Evolutionary conservation across 2,329 filamentous ascomycete species (phyloP), one percentile per base, ranked within the genome.

Genomic region (Apiospora koreana): DNA sequence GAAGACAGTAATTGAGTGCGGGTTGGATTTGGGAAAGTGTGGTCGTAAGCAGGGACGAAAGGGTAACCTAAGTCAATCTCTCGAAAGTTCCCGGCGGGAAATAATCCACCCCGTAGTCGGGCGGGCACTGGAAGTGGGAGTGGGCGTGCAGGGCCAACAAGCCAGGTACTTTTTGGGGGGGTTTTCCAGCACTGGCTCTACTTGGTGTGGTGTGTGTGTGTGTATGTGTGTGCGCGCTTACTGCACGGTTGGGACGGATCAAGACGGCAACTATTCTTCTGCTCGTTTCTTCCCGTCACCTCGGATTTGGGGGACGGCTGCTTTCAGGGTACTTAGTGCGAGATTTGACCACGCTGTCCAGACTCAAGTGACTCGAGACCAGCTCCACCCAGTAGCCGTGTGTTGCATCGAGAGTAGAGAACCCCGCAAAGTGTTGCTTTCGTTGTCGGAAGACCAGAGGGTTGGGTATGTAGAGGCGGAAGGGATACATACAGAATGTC

Each of bases 31-130:
- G 54, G 31, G 54, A 62, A 62, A 62, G 31, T 62, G 18, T 62
- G 54, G 54, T 23, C 54, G 54, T 38, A 62, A 62, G 54, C 28
- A 62, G 54, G 54, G 31, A 62, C 54, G 31, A 62, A 62, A 62
- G 54, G 31, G 28, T 23, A 62, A 62, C 54, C 54, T n/a, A 62
- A 62, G 54, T 38, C 54, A 38, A 62, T 62, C 54, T 46, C 31
- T 62, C 18, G 54, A 62, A n/a, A 35, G 28, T 62, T 62, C 31
- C 50, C 25, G 50, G 50, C 50, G 54, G 54, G 54, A 62, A 62
- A 35, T 62, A 62, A 62, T 62, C 54, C 54, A 38, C 54, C 54
- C 54, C 54, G 54, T 62, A 23, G 54, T 16, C 41, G 41, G 41
- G 35, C 31, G 54, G 50, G 50, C 28, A 28, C 21, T 38, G 18